phyloP scores from a whole-genome alignment of 306 rosid genomes.

The Begonia masoniana region DNA sequence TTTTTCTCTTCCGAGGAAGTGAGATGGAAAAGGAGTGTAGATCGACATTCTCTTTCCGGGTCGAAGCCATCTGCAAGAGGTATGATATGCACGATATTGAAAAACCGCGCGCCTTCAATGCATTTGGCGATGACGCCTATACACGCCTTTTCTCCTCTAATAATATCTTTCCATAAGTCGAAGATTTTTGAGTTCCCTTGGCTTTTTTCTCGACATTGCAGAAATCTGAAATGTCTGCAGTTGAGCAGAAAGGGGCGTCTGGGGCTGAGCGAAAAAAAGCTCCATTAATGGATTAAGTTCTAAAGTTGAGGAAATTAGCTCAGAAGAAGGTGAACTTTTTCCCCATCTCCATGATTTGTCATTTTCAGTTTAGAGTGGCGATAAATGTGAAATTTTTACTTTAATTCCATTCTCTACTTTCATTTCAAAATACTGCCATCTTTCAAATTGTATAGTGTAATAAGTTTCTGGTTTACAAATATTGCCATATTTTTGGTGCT shows the following conservation, averaged over 20 bases:
- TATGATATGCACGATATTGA: conserved; percentile 69
- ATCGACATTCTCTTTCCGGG: conserved; percentile 56
- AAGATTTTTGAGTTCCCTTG: no score
- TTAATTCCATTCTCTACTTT: no score
- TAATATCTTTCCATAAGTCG: no score
- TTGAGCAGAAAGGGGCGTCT: conserved; percentile 8
- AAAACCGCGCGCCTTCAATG: conserved; percentile 55
- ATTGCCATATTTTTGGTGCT: no score
- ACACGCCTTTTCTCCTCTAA: conserved; percentile 23
- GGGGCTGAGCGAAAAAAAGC: conserved; percentile 30
- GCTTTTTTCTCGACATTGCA: no score
- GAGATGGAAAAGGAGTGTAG: conserved; percentile 33
- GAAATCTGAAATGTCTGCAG: no score
- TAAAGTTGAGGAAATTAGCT: conserved; percentile 50
- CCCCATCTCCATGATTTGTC: background rate
- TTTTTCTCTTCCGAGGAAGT: conserved; percentile 8
- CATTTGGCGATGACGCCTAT: conserved; percentile 54
- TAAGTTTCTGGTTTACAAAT: no score
- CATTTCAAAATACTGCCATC: no score
- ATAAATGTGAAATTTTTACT: no score
- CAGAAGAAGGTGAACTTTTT: conserved; percentile 41
- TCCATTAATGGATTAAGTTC: conserved; percentile 70
- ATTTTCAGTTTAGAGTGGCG: no score
- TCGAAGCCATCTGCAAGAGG: conserved; percentile 50
- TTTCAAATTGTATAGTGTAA: no score